phyloP scores from a whole-genome alignment of 495 filamentous ascomycete species.

The Evernia prunastri region DNA sequence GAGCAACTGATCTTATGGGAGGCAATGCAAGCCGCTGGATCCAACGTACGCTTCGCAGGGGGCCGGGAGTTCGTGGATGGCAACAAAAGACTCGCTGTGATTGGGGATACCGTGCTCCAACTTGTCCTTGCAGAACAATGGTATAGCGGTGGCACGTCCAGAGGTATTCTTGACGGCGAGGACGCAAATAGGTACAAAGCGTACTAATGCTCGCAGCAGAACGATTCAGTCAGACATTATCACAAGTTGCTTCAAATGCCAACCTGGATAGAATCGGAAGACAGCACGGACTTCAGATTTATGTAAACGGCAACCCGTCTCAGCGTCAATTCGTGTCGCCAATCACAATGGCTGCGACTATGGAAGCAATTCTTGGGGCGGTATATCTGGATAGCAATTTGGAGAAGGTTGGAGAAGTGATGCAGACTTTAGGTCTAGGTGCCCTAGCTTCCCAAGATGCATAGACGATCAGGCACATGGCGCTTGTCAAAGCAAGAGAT shows the following conservation, averaged over 20 bases:
- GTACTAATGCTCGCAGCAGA: not conserved
- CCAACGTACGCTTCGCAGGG: not conserved
- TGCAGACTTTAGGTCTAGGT: not conserved
- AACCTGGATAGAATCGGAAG: not conserved
- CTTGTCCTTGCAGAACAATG: not conserved
- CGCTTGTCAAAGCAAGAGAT: not conserved
- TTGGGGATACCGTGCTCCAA: not conserved
- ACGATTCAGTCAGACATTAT: not conserved
- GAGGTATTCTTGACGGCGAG: not conserved
- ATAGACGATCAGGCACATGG: not conserved
- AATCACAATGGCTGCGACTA: not conserved
- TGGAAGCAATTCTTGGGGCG: not conserved
- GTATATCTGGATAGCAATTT: not conserved
- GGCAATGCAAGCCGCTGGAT: not conserved
- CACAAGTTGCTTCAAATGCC: not conserved
- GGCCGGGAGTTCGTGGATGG: not conserved
- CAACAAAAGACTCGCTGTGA: constrained; percentile 2
- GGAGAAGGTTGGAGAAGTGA: not conserved
- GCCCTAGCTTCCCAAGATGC: not conserved
- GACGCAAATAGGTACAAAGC: not conserved
- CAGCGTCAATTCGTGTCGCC: not conserved
- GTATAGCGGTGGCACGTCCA: not conserved
- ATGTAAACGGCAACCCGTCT: not conserved
- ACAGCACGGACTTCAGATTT: not conserved
- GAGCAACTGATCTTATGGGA: not conserved